Evolutionary conservation across 768 basidiomycete genomes (phyloP).

Genomic region (Cystobasidium tubakii): DNA sequence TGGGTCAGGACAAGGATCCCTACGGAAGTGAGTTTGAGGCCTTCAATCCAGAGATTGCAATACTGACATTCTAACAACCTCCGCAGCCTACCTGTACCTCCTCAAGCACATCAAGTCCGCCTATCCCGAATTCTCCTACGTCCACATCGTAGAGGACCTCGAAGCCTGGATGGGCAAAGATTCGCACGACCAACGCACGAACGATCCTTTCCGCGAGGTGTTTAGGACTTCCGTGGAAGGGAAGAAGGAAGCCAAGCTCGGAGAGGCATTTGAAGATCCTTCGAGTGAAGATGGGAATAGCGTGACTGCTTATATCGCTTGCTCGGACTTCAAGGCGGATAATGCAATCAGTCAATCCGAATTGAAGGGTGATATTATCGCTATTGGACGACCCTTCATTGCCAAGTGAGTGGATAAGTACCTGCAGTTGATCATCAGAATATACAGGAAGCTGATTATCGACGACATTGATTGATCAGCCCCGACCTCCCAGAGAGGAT

Average conservation of each 20-base stretch:
- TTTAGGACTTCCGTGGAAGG: constrained; percentile 2
- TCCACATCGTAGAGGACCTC: constrained; percentile 31
- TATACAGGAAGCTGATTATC: no score
- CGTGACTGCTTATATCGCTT: constrained; percentile 15
- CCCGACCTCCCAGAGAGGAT: constrained; percentile 22
- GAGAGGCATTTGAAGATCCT: constrained; percentile 19
- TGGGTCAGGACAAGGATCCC: constrained; percentile 40
- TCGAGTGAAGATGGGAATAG: not conserved
- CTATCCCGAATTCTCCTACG: constrained; percentile 27
- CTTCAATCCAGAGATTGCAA: constrained; percentile 55
- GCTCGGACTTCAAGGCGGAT: constrained; percentile 26
- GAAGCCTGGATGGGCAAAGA: constrained; percentile 26
- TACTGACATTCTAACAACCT: constrained; percentile 31
- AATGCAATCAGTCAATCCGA: not conserved
- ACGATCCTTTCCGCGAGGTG: constrained; percentile 19
- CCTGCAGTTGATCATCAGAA: no score
- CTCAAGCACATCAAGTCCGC: constrained; percentile 48
- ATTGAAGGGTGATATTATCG: constrained; percentile 30
- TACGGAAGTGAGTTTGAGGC: constrained; percentile 46
- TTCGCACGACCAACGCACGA: constrained; percentile 4
- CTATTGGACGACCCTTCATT: constrained; percentile 32
- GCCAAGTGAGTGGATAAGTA: constrained; percentile 3
- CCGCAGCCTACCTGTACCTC: constrained; percentile 56
- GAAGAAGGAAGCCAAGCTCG: not conserved
- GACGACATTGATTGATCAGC: not conserved